Conservation (phyloP, 2,329 filamentous ascomycete genomes). For the Dactylonectria macrodidyma region DNA sequence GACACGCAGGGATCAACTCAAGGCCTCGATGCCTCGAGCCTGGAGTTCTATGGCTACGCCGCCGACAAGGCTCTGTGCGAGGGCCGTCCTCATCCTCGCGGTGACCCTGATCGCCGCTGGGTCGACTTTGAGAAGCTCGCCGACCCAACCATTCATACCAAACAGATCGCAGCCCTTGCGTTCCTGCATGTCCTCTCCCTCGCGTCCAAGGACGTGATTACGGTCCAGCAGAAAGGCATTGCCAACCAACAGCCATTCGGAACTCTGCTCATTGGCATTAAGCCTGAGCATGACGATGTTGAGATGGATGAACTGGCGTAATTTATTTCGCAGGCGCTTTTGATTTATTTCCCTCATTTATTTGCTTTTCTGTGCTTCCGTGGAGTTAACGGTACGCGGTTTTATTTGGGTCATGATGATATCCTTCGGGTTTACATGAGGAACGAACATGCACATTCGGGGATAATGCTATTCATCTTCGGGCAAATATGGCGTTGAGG, state of each 20-base stretch:
- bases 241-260: slow-evolving; percentile 60
- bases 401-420: slow-evolving; percentile 10
- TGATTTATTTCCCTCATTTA: not conserved
- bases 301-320: slow-evolving; percentile 42
- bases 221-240: slow-evolving; percentile 71
- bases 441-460: slow-evolving; percentile 2
- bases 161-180: slow-evolving; percentile 79
- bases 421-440: not conserved
- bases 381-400: slow-evolving; percentile 11
- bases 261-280: slow-evolving; percentile 61
- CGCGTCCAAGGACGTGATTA: slow-evolving; percentile 75
- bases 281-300: slow-evolving; percentile 33
- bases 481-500: slow-evolving; percentile 27
- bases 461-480: slow-evolving; percentile 16
- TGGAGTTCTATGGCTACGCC: slow-evolving; percentile 63
- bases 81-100: slow-evolving; percentile 51
- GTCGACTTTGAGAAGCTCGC: slow-evolving; percentile 81
- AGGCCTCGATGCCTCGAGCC: slow-evolving; percentile 61
- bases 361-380: slow-evolving; percentile 22
- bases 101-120: slow-evolving; percentile 57
- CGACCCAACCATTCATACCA: slow-evolving; percentile 66
- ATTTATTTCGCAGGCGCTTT: slow-evolving; percentile 5
- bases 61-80: slow-evolving; percentile 54
- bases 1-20: slow-evolving; percentile 52
- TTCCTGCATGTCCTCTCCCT: slow-evolving; percentile 82